Conservation (phyloP, 1,139 yeast genomes). For the Blastobotrys proliferans region DNA sequence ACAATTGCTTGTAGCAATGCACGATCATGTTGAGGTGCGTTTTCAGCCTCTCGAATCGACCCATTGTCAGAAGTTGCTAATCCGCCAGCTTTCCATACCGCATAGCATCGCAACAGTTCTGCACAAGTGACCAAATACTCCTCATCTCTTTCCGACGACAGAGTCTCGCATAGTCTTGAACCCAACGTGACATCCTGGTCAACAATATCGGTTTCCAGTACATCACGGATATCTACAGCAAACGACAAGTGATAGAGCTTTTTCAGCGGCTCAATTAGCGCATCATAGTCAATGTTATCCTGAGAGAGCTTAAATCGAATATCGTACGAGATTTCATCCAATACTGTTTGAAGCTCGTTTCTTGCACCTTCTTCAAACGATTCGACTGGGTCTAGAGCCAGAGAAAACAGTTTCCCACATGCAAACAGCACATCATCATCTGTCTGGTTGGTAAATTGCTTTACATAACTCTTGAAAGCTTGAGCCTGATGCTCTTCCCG, state of each 20-base stretch:
- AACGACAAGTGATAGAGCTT: slow-evolving; percentile 20
- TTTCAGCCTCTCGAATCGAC: slow-evolving; percentile 1
- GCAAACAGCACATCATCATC: slow-evolving; percentile 19
- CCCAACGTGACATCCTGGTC: slow-evolving; percentile 5
- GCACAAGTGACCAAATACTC: slow-evolving; percentile 2
- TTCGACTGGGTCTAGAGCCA: slow-evolving; percentile 16
- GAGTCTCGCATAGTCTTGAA: not conserved
- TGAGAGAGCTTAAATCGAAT: slow-evolving; percentile 16
- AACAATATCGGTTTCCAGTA: slow-evolving; percentile 18
- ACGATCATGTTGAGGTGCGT: slow-evolving; percentile 4
- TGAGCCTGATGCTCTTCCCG: slow-evolving; percentile 25
- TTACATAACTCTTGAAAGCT: slow-evolving; percentile 22
- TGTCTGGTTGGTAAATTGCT: slow-evolving; percentile 24
- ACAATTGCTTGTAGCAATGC: slow-evolving; percentile 7
- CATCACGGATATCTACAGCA: slow-evolving; percentile 18
- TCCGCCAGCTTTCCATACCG: slow-evolving; percentile 24
- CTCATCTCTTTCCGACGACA: slow-evolving; percentile 1
- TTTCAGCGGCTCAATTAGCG: slow-evolving; percentile 17
- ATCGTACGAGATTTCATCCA: slow-evolving; percentile 23
- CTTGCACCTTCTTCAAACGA: slow-evolving; percentile 19
- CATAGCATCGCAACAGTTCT: slow-evolving; percentile 21
- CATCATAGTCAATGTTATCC: slow-evolving; percentile 8
- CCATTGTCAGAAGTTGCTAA: slow-evolving; percentile 10
- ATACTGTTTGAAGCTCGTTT: slow-evolving; percentile 14
- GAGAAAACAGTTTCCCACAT: slow-evolving; percentile 23